Percentiles rank a stretch among this genome's conserved stretches.
Evolutionary conservation across 176 grass and related monocot genomes (phyloP).

Genomic region (Coix lacrymajobi): DNA sequence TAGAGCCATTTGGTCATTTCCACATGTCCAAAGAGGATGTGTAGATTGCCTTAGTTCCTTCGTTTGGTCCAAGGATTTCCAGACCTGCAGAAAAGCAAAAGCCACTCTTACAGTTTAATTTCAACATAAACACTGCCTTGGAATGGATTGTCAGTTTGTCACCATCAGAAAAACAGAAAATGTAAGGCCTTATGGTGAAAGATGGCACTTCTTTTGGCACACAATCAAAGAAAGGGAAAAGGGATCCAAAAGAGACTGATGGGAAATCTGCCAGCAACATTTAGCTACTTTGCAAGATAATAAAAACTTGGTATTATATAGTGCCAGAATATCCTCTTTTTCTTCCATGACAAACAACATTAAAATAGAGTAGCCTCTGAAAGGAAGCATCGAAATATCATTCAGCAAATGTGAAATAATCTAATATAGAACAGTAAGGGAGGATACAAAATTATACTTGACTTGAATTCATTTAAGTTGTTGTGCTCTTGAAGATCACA

Average conservation of each 20-base stretch:
- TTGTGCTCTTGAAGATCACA: conserved; percentile 31
- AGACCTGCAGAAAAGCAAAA: conserved; percentile 27
- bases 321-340: neutral
- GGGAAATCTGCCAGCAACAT: neutral
- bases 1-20: neutral
- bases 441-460: conserved; percentile 28
- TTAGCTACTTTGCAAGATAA: neutral
- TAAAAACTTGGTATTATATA: neutral
- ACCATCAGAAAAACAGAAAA: conserved; percentile 13
- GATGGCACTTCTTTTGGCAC: conserved; percentile 15
- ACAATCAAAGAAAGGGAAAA: conserved; percentile 1
- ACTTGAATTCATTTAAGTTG: conserved; percentile 46
- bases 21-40: conserved; percentile 11
- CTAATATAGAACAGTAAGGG: neutral
- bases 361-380: neutral
- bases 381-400: neutral
- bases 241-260: conserved; percentile 1
- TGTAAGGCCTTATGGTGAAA: conserved; percentile 10
- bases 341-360: neutral
- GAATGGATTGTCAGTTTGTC: conserved; percentile 10
- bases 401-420: neutral
- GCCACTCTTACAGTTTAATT: conserved; percentile 25
- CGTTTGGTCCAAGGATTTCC: conserved; percentile 21
- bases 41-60: conserved; percentile 23
- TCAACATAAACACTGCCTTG: conserved; percentile 7